Conservation (phyloP, 768 basidiomycete genomes). For the Cubamyces lactineus region DNA sequence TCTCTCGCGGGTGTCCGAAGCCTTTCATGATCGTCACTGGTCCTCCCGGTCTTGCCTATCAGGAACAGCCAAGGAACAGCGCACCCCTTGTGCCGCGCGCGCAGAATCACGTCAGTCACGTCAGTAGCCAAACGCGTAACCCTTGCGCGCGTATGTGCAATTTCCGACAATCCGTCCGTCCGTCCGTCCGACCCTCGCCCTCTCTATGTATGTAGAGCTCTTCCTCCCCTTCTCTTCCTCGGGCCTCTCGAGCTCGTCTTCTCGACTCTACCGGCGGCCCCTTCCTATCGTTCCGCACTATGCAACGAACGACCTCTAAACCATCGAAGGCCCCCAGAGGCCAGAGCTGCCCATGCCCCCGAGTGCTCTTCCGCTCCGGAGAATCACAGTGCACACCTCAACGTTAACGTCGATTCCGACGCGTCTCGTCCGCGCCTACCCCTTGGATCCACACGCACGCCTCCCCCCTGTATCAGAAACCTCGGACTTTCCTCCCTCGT, state of each 20-base stretch:
- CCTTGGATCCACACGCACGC: slow-evolving; percentile 6
- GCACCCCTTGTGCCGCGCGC: neutral
- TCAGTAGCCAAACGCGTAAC: slow-evolving; percentile 19
- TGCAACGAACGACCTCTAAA: no score
- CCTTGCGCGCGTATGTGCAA: neutral
- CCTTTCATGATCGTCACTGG: slow-evolving; percentile 18
- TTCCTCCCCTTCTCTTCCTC: no score
- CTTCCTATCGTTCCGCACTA: no score
- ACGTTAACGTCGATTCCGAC: neutral
- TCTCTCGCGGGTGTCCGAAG: slow-evolving; percentile 6
- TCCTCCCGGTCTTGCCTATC: neutral
- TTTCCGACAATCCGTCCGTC: slow-evolving; percentile 8
- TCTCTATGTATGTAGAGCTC: neutral
- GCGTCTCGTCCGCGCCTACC: neutral
- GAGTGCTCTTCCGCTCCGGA: neutral
- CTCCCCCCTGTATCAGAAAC: slow-evolving; percentile 12
- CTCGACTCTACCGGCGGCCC: no score
- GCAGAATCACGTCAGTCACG: slow-evolving; percentile 2
- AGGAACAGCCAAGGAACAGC: slow-evolving; percentile 14
- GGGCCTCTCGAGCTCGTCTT: no score
- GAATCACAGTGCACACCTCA: neutral
- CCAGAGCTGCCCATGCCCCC: slow-evolving; percentile 3
- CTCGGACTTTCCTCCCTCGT: slow-evolving; percentile 17
- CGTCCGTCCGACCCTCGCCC: slow-evolving; percentile 4
- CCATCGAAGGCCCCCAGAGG: neutral